Evolutionary conservation across 1,284 basidiomycete genomes (phyloP).

Genomic region (Sanguinoderma infundibulare): DNA sequence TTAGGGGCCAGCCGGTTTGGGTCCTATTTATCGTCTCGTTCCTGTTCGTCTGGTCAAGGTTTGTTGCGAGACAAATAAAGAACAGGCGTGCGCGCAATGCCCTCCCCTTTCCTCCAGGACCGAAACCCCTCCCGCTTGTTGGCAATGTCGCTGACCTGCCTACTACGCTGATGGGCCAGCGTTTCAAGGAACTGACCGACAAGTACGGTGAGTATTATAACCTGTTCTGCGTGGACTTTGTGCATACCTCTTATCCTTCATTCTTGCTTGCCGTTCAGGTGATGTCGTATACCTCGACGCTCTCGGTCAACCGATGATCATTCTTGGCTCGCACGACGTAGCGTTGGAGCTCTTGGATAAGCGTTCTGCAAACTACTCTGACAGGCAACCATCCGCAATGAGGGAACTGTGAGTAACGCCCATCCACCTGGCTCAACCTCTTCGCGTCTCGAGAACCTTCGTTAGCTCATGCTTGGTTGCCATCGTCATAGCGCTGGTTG

Average conservation of each 20-base stretch:
- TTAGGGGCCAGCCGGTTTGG: neutral
- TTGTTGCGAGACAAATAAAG: neutral
- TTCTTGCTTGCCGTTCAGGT: neutral
- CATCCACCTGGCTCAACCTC: neutral
- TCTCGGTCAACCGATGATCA: conserved; percentile 15
- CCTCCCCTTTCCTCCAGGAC: conserved; percentile 9
- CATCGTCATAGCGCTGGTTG: neutral
- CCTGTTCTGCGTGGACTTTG: too few species aligned
- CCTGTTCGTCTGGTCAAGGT: neutral
- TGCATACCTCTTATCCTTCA: neutral
- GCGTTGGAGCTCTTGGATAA: conserved; percentile 25
- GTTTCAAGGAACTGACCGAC: neutral
- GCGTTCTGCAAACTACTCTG: conserved; percentile 19
- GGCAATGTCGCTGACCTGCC: conserved; percentile 13
- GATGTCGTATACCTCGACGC: conserved; percentile 17
- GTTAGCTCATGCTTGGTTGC: neutral
- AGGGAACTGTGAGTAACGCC: conserved; percentile 15
- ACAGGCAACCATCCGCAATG: conserved; percentile 9
- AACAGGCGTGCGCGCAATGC: neutral
- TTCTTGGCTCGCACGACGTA: conserved; percentile 12
- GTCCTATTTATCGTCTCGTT: neutral
- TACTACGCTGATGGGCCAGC: neutral
- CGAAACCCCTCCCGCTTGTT: conserved; percentile 6
- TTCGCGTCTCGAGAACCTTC: neutral
- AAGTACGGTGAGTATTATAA: conserved; percentile 6